These are phyloP conservation scores for Cladosporium sphaerospermum DNA, from an alignment of 2,329 filamentous ascomycete species.

Conservation along the genomic window DNA sequence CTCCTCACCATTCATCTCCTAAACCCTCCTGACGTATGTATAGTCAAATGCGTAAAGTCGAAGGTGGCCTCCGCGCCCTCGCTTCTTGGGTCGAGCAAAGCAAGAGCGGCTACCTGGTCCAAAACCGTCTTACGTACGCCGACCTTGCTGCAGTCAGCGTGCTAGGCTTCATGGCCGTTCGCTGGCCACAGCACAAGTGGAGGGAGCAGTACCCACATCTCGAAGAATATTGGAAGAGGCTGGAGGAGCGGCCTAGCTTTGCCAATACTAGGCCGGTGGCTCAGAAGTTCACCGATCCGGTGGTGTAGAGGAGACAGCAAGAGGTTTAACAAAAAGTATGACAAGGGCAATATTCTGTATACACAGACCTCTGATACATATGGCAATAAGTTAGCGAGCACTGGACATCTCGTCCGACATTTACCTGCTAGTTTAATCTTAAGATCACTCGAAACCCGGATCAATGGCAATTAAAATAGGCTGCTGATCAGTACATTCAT, in stretches of 20 bases:
- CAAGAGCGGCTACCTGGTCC: constrained; percentile 26
- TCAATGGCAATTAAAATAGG: no score
- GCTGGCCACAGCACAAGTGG: constrained; percentile 31
- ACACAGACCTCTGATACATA: no score
- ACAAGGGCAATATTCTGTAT: no score
- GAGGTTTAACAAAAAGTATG: no score
- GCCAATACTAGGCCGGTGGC: constrained; percentile 27
- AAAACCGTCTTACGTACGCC: constrained; percentile 29
- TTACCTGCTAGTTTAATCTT: no score
- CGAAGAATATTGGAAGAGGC: constrained; percentile 41
- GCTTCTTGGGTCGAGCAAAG: constrained; percentile 24
- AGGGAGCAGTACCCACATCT: constrained; percentile 29
- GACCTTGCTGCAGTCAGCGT: constrained; percentile 32
- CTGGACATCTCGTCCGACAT: no score
- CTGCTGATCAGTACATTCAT: no score
- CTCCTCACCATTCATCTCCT: background rate
- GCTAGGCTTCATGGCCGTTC: constrained; percentile 30
- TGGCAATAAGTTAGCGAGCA: no score
- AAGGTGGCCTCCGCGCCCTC: constrained; percentile 30
- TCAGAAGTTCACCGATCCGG: constrained; percentile 31
- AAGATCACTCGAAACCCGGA: no score
- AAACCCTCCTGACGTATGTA: background rate
- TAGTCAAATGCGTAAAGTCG: constrained; percentile 32
- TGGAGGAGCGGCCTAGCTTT: constrained; percentile 40
- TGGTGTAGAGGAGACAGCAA: constrained; percentile 22